phyloP scores from a whole-genome alignment of 495 filamentous ascomycete genomes.

The Penicillium soppii region DNA sequence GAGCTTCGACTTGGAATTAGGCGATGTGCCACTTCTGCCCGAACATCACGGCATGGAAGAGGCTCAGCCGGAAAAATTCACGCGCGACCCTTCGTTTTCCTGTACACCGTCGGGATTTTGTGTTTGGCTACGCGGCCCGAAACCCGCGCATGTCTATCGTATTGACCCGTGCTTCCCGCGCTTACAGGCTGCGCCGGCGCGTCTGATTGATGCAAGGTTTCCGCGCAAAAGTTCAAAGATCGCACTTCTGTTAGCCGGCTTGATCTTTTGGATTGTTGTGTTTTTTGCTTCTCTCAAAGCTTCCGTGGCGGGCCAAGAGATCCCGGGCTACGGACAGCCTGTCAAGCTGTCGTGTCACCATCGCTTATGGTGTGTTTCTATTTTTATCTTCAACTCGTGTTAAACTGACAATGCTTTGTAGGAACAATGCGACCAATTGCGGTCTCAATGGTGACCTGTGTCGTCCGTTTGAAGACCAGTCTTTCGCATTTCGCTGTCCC shows the following conservation, averaged over 20 bases:
- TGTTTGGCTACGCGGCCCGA: constrained; percentile 51
- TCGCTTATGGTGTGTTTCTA: constrained; percentile 49
- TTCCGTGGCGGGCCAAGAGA: constrained; percentile 54
- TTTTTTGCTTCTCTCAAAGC: constrained; percentile 63
- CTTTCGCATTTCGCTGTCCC: constrained; percentile 73
- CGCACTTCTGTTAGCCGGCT: constrained; percentile 49
- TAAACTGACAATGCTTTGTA: constrained; percentile 8
- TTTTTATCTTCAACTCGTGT: background rate
- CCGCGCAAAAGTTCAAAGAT: constrained; percentile 54
- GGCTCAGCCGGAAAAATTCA: background rate
- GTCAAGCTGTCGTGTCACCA: constrained; percentile 50
- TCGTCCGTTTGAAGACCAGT: constrained; percentile 65
- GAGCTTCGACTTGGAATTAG: constrained; percentile 21
- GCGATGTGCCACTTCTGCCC: constrained; percentile 21
- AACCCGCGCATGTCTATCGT: constrained; percentile 54
- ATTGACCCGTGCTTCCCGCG: constrained; percentile 63
- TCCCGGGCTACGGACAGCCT: constrained; percentile 62
- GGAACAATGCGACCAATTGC: constrained; percentile 56
- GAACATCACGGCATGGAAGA: background rate
- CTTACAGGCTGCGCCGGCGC: constrained; percentile 62
- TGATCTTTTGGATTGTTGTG: constrained; percentile 62
- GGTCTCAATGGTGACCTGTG: constrained; percentile 71
- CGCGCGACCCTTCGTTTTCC: constrained; percentile 25
- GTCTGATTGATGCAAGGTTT: constrained; percentile 55
- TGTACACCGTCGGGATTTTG: constrained; percentile 25